Evolutionary conservation across 1,284 basidiomycete genomes (phyloP).

Genomic region (Ustilago nuda): DNA sequence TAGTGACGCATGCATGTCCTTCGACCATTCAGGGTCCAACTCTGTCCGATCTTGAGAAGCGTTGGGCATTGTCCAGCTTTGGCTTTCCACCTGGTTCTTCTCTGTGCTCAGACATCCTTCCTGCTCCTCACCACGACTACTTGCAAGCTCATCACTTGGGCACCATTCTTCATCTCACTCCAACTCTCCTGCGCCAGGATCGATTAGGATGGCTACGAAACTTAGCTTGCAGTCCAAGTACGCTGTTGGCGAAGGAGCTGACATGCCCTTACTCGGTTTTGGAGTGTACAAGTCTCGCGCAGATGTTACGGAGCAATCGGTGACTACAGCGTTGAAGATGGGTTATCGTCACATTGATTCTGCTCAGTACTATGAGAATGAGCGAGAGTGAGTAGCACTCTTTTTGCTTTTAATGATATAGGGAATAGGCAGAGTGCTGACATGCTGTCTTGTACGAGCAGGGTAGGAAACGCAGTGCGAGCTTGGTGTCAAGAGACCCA

Average conservation of each 20-base stretch:
- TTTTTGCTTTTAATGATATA: background rate
- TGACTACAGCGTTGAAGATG: constrained; percentile 38
- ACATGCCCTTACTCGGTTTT: constrained; percentile 48
- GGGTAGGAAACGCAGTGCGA: constrained; percentile 42
- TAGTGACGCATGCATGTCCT: constrained; percentile 14
- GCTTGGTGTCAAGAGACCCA: constrained; percentile 42
- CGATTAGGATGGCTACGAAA: constrained; percentile 21
- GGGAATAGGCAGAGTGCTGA: background rate
- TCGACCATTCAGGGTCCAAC: constrained; percentile 27
- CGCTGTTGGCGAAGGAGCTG: constrained; percentile 33
- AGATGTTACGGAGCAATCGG: constrained; percentile 36
- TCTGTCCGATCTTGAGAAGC: background rate
- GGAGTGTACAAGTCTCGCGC: constrained; percentile 46
- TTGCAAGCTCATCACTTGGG: background rate
- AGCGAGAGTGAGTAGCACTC: constrained; percentile 29
- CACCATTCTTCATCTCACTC: constrained; percentile 15
- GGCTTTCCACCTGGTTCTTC: background rate
- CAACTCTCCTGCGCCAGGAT: background rate
- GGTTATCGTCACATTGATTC: constrained; percentile 50
- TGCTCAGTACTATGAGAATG: constrained; percentile 52
- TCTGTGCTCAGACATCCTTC: background rate
- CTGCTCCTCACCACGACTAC: background rate
- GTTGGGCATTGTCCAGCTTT: background rate
- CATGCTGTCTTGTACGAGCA: constrained; percentile 3
- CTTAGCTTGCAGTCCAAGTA: constrained; percentile 39